These are phyloP conservation scores for Papilionanthe hybrid DNA, from an alignment of 116 monocot genomes.

Conservation along the genomic window DNA sequence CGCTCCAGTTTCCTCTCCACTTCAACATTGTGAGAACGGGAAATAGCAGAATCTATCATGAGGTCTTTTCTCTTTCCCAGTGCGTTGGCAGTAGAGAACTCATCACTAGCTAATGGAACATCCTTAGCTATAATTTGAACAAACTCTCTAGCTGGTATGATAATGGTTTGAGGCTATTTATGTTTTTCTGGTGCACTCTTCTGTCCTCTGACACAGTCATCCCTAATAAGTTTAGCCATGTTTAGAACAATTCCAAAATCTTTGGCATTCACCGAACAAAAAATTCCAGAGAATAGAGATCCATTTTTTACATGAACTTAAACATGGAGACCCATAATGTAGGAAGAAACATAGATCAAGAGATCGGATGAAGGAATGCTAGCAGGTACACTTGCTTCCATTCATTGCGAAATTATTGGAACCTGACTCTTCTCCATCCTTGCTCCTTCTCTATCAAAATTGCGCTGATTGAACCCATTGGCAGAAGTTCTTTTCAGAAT, in stretches of 20 bases:
- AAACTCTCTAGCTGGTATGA: slow-evolving; percentile 76
- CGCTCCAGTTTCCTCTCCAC: slow-evolving; percentile 73
- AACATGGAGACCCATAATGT: slow-evolving; percentile 71
- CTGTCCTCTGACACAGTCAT: slow-evolving; percentile 58
- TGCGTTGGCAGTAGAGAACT: slow-evolving; percentile 27
- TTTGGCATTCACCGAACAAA: slow-evolving; percentile 71
- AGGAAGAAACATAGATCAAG: slow-evolving; percentile 56
- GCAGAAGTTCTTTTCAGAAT: slow-evolving; percentile 47
- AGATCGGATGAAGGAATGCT: slow-evolving; percentile 60
- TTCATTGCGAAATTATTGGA: slow-evolving; percentile 35
- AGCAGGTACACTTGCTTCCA: slow-evolving; percentile 33
- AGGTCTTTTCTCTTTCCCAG: slow-evolving; percentile 61
- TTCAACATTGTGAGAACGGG: slow-evolving; percentile 62
- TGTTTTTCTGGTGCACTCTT: slow-evolving; percentile 29
- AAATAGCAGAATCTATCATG: slow-evolving; percentile 86
- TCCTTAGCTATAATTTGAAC: slow-evolving; percentile 92
- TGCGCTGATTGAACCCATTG: slow-evolving; percentile 60
- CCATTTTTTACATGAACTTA: slow-evolving; percentile 96
- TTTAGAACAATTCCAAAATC: slow-evolving; percentile 89
- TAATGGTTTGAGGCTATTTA: slow-evolving; percentile 73
- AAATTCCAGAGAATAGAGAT: slow-evolving; percentile 83
- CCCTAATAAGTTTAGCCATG: slow-evolving; percentile 82
- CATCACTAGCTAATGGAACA: slow-evolving; percentile 50
- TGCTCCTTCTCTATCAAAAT: slow-evolving; percentile 47
- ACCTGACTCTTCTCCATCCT: slow-evolving; percentile 37